Conservation (phyloP, 2,329 filamentous ascomycete genomes). For the Penicillium sp. region DNA sequence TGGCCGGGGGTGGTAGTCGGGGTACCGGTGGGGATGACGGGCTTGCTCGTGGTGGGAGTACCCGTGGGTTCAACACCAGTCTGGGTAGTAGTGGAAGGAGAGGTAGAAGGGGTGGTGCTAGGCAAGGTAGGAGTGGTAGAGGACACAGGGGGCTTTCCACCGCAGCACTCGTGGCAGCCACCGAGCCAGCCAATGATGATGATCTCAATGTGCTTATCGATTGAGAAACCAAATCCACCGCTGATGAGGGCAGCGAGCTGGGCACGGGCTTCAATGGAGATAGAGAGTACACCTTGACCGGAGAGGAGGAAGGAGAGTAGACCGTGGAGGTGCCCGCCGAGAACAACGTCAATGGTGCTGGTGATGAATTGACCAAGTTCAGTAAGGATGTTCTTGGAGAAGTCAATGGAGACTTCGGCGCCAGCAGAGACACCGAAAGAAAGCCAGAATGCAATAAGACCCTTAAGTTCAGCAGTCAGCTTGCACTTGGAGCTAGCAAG, state of each 20-base stretch:
- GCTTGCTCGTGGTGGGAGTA: constrained; percentile 19
- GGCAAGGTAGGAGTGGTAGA: constrained; percentile 4
- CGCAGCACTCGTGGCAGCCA: constrained; percentile 30
- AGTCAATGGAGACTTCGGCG: constrained; percentile 33
- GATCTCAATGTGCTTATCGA: constrained; percentile 58
- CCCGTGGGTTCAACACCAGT: background rate
- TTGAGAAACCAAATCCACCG: constrained; percentile 50
- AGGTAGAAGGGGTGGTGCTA: constrained; percentile 4
- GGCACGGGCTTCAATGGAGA: constrained; percentile 39
- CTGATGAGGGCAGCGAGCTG: constrained; percentile 43
- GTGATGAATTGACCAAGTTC: constrained; percentile 38
- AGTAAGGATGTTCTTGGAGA: constrained; percentile 33
- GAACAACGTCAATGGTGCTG: constrained; percentile 31
- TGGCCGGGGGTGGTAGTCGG: background rate
- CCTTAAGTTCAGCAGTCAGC: constrained; percentile 44
- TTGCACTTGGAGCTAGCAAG: constrained; percentile 37
- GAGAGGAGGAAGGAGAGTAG: constrained; percentile 36
- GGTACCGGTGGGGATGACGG: constrained; percentile 12
- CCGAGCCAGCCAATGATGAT: constrained; percentile 52
- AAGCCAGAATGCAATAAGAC: constrained; percentile 43
- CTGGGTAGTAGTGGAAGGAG: constrained; percentile 15
- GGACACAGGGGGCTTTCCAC: constrained; percentile 3
- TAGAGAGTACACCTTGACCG: constrained; percentile 38
- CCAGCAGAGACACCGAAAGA: constrained; percentile 33
- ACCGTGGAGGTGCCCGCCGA: constrained; percentile 39